phyloP scores from a whole-genome alignment of 345 rosid species.

The Raphanus raphanistrum region DNA sequence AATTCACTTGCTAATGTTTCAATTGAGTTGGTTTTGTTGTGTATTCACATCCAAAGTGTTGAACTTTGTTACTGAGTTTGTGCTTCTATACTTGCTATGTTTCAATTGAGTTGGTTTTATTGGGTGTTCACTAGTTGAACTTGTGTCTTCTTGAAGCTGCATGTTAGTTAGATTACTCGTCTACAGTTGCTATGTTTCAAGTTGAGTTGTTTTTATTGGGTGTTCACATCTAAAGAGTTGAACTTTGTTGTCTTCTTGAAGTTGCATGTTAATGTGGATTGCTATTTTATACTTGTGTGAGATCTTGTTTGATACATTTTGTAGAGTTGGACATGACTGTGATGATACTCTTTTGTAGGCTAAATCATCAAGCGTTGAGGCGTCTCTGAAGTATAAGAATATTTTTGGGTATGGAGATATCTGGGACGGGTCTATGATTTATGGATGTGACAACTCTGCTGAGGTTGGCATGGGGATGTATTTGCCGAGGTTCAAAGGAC shows the following conservation, averaged over 20 bases:
- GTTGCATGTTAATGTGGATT: too few species aligned
- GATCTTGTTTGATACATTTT: background rate
- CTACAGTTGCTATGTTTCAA: background rate
- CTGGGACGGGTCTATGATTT: constrained; percentile 84
- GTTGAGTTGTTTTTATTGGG: background rate
- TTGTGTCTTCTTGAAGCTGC: background rate
- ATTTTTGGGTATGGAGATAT: constrained; percentile 87
- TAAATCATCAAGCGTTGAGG: constrained; percentile 81
- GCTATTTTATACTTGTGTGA: background rate
- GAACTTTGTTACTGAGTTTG: background rate
- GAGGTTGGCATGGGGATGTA: constrained; percentile 81
- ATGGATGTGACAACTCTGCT: constrained; percentile 73
- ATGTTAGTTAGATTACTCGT: background rate
- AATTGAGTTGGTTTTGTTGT: background rate
- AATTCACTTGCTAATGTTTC: background rate
- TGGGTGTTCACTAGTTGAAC: background rate
- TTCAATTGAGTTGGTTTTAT: background rate
- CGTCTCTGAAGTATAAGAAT: constrained; percentile 74
- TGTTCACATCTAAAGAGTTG: background rate
- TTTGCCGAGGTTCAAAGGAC: constrained; percentile 69
- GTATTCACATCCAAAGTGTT: background rate
- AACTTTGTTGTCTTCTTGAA: background rate
- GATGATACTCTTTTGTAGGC: constrained; percentile 57
- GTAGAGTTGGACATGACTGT: background rate
- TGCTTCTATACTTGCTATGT: background rate